A percentile compares a stretch with the other conserved stretches of the same genome.
Evolutionary conservation across 2,329 filamentous ascomycete genomes (phyloP).

Genomic region (Cryphonectria japonica): DNA sequence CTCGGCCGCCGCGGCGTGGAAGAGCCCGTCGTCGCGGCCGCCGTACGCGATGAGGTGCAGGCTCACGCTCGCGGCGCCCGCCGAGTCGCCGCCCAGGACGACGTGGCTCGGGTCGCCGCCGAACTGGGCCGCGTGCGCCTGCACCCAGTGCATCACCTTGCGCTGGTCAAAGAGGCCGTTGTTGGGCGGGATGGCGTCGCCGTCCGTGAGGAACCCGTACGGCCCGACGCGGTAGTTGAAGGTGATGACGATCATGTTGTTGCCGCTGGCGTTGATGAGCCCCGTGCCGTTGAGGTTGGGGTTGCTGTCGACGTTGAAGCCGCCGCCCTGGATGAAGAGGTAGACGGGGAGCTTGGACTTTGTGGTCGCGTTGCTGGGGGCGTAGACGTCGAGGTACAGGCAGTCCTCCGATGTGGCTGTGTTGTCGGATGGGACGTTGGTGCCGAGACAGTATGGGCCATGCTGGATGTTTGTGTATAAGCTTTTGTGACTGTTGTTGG

Average conservation of each 20-base stretch:
- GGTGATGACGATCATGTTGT: conserved; percentile 69
- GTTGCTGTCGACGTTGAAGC: conserved; percentile 51
- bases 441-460: conserved; percentile 38
- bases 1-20: conserved; percentile 55
- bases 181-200: conserved; percentile 63
- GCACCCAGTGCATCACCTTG: conserved; percentile 71
- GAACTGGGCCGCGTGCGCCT: conserved; percentile 67
- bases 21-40: conserved; percentile 52
- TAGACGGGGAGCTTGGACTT: conserved; percentile 37
- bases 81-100: conserved; percentile 69
- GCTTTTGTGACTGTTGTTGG: no score
- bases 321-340: conserved; percentile 53
- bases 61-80: conserved; percentile 68
- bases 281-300: conserved; percentile 60
- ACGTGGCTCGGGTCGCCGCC: conserved; percentile 72
- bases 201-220: conserved; percentile 71
- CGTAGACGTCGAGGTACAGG: conserved; percentile 68
- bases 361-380: conserved; percentile 56
- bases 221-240: conserved; percentile 78
- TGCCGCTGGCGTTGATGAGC: conserved; percentile 58
- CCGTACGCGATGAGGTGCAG: conserved; percentile 64
- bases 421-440: conserved; percentile 33
- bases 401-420: conserved; percentile 63
- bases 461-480: conserved; percentile 19
- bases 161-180: conserved; percentile 73